Base-by-base conservation (phyloP, 148 eudicot species). In the Nepenthes gracilis region DNA sequence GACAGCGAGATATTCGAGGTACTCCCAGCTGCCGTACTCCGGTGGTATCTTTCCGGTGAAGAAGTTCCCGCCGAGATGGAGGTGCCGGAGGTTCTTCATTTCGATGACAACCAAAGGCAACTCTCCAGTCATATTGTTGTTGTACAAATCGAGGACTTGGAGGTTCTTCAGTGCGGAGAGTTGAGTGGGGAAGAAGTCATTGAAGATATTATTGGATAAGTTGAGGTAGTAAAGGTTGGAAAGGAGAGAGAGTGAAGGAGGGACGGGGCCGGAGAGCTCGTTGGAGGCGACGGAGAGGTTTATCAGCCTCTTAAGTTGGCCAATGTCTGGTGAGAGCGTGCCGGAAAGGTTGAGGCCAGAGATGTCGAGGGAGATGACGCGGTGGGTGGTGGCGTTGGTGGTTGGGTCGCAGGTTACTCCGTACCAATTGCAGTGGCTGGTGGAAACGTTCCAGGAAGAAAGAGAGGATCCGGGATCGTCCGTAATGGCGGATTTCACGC, bases 11-110 rank as follows among this genome's bases (percentile, higher is more conserved):
- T 93, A 93, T 54, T 84, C 77, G 2, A 93, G 76, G 0, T 52
- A 2, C 6, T 70, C 75, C 70, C 89, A 83, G 0, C 61, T 36
- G 1, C 99, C 99, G 56, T 84, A 89, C 68, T 81, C 83, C 14
- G 55, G 51, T 1, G 99, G 96, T 59, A 93, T 84, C 60, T 58
- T 54, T 5, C 96, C 99, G 54, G 68, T 12, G 68, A 93, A 89
- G 62, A 64, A 93, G 72, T 93, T 93, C 0, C 99, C 99, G 0
- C 99, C 99, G 7, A 93, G 71, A 40, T 93, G 99, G 6, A 93
- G 79, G 40, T 86, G 99, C 1, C 70, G 72, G 43, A 93, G 84
- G 35, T 60, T 63, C 7, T 79, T 7, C 68, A 93, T 71, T 14
- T 60, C 57, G 0, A 73, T 6, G 2, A 85, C 72, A 1, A 63